Conservation (phyloP, 352 stramenopile species). For the Phytophthora idaei region DNA sequence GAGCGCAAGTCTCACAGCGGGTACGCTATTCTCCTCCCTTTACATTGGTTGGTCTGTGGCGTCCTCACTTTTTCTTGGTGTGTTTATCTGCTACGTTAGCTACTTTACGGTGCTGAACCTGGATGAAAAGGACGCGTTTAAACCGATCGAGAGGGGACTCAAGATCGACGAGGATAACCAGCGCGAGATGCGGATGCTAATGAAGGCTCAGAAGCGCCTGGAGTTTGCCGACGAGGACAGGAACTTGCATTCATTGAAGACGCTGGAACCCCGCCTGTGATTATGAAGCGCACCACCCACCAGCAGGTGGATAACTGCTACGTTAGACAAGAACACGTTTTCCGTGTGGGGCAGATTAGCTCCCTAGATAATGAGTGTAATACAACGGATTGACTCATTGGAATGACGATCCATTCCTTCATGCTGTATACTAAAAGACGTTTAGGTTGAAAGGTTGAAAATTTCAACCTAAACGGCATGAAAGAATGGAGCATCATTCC, state of each 20-base stretch:
- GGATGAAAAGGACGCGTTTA: slow-evolving; percentile 44
- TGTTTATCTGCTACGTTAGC: slow-evolving; percentile 17
- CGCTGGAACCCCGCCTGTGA: slow-evolving; percentile 39
- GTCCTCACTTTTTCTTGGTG: slow-evolving; percentile 16
- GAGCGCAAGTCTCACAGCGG: slow-evolving; percentile 61
- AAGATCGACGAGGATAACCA: slow-evolving; percentile 54
- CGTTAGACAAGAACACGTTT: slow-evolving; percentile 4
- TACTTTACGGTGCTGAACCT: slow-evolving; percentile 71
- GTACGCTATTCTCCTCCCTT: slow-evolving; percentile 23
- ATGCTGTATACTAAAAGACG: too few relatives aligned
- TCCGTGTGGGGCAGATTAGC: too few relatives aligned
- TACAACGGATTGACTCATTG: background rate
- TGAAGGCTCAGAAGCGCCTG: slow-evolving; percentile 66
- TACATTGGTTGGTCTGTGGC: background rate
- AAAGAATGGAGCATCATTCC: background rate
- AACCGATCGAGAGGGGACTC: slow-evolving; percentile 54
- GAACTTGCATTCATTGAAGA: slow-evolving; percentile 52
- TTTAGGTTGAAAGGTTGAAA: too few relatives aligned
- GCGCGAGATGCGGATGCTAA: slow-evolving; percentile 50
- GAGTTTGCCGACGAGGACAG: slow-evolving; percentile 63
- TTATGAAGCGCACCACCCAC: slow-evolving; percentile 1
- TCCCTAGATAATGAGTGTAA: too few relatives aligned
- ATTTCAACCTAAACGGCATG: background rate
- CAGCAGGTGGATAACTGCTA: background rate
- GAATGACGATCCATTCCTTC: too few relatives aligned